Evolutionary conservation across 768 basidiomycete species (phyloP).

Genomic region (Naganishia friedmannii): DNA sequence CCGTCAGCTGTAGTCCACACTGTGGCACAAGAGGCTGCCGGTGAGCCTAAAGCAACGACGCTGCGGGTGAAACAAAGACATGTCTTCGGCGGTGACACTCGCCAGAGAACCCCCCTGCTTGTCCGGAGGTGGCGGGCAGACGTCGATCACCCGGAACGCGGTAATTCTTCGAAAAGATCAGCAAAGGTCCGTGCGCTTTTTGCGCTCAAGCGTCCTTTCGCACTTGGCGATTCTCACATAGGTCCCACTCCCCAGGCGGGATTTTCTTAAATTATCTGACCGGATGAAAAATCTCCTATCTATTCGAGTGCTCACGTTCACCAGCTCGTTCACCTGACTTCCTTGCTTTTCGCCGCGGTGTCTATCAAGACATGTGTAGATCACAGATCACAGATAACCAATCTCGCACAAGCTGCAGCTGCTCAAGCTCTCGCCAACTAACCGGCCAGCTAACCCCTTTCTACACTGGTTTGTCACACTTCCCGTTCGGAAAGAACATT

Average conservation of each 20-base stretch:
- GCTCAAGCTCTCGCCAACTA: background rate
- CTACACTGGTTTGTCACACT: background rate
- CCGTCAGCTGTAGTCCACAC: background rate
- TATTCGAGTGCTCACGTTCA: no score
- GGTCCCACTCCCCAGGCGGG: no score
- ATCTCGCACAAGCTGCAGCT: background rate
- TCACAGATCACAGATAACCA: no score
- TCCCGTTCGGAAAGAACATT: conserved; percentile 5
- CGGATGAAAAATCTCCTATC: no score
- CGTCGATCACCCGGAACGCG: background rate
- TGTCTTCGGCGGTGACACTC: conserved; percentile 19
- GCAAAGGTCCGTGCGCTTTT: background rate
- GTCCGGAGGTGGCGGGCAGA: background rate
- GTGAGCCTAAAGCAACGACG: background rate
- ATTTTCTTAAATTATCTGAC: no score
- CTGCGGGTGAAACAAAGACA: conserved; percentile 16
- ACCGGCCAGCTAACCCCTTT: no score
- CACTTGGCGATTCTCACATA: no score
- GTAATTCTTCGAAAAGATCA: background rate
- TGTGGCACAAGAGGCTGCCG: background rate
- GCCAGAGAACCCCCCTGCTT: background rate
- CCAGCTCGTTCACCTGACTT: no score
- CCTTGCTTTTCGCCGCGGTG: no score
- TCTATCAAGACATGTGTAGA: no score
- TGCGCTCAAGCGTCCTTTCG: no score